Base-by-base conservation (phyloP, 1,139 yeast genomes). In the Casaregolazyma lundiana region DNA sequence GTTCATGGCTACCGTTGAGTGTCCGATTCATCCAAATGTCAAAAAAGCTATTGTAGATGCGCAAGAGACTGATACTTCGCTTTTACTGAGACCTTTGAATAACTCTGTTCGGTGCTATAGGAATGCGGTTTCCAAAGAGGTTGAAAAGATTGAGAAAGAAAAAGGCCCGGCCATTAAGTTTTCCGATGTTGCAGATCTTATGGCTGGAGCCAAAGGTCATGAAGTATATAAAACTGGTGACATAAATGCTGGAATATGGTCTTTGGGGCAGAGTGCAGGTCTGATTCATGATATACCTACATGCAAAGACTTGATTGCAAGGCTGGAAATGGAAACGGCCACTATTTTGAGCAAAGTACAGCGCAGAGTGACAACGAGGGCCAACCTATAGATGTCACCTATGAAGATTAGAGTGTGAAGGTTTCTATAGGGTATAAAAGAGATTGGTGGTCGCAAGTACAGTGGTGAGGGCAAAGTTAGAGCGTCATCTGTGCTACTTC, bases 161-260 rank as follows among this genome's bases (percentile, higher is more conserved):
- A 50, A 53, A 39, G 56, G 55, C 34, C 39, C 44, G 2, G 55
- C 46, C 20, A 50, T 53, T 44, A 46, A 58, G 53, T 63, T 63
- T 45, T 53, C 52, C 32, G 61, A 62, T 20, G 63, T 65, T 20
- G 53, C 50, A 11, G 49, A 52, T 2, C 54, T 63, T 44, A 63
- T 65, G 54, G 50, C 64, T 16, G 69, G 69, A 9, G 53, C 52
- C 2, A 54, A 65, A 3, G 69, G 69, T 26, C 50, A 52, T 35
- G 50, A 53, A 24, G 68, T 63, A 6, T 65, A 63, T 45, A 50
- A 49, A 35, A 57, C 55, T 13, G 69, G 69, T 19, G 65, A 65
- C 44, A 51, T 55, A 13, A 56, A 65, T 19, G 56, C 54, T 3
- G 69, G 69, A 6, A 61, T 65, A 45, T 65, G 69, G 69, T 59